phyloP scores from a whole-genome alignment of 2,329 filamentous ascomycete genomes.

The Monosporascus cannonballus region DNA sequence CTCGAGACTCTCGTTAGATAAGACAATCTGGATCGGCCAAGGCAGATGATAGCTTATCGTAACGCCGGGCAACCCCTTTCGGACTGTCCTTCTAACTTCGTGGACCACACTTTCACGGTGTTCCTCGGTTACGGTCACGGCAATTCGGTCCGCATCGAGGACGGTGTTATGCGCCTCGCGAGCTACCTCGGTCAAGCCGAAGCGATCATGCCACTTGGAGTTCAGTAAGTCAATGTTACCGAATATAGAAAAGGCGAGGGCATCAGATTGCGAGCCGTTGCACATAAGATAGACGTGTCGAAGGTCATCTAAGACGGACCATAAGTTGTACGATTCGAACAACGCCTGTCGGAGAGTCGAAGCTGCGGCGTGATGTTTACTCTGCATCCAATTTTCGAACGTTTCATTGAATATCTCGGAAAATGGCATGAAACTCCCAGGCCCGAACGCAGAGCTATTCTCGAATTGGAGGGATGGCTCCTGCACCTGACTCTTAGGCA shows the following conservation, averaged over 20 bases:
- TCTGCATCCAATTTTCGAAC: conserved; percentile 71
- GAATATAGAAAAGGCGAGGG: conserved; percentile 66
- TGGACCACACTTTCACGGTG: conserved; percentile 36
- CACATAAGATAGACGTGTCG: conserved; percentile 70
- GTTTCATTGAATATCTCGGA: conserved; percentile 65
- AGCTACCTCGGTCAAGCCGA: conserved; percentile 70
- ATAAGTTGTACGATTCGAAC: conserved; percentile 63
- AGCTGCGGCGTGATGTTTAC: conserved; percentile 66
- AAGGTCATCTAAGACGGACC: conserved; percentile 58
- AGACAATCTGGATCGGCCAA: conserved; percentile 65
- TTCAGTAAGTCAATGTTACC: conserved; percentile 61
- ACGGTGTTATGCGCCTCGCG: conserved; percentile 61
- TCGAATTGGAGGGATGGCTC: conserved; percentile 51
- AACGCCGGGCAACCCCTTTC: conserved; percentile 55
- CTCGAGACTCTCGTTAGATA: conserved; percentile 57
- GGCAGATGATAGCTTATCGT: conserved; percentile 61
- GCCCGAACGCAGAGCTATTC: conserved; percentile 42
- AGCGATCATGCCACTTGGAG: conserved; percentile 70
- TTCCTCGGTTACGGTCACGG: conserved; percentile 45
- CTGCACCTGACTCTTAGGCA: conserved; percentile 23
- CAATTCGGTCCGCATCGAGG: conserved; percentile 57
- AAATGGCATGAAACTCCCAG: conserved; percentile 56
- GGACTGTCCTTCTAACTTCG: conserved; percentile 51
- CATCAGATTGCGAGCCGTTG: conserved; percentile 62
- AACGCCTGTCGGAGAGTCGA: conserved; percentile 59